These are phyloP conservation scores for Pseudotulostoma volvatum DNA, from an alignment of 495 filamentous ascomycete genomes.

Conservation along the genomic window DNA sequence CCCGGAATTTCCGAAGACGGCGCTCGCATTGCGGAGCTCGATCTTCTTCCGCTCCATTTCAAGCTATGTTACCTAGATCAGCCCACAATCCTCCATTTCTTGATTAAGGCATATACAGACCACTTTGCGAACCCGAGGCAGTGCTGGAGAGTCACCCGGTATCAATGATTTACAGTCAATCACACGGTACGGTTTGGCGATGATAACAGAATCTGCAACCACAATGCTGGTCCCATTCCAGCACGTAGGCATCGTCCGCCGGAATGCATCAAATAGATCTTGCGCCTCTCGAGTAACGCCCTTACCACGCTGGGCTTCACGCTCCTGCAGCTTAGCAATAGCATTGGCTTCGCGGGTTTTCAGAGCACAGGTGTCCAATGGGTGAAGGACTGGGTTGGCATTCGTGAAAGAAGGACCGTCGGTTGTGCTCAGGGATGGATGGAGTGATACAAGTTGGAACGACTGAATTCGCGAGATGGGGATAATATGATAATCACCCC, in stretches of 20 bases:
- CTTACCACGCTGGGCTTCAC: conserved; percentile 38
- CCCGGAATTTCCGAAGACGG: conserved; percentile 15
- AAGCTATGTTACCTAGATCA: conserved; percentile 14
- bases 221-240: conserved; percentile 49
- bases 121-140: conserved; percentile 47
- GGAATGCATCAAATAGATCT: conserved; percentile 51
- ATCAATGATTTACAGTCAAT: conserved; percentile 39
- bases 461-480: conserved; percentile 46
- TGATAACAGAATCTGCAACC: conserved; percentile 47
- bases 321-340: conserved; percentile 35
- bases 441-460: conserved; percentile 34
- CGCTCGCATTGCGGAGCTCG: conserved; percentile 28
- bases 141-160: conserved; percentile 31
- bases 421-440: conserved; percentile 17
- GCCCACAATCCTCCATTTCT: neutral
- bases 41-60: conserved; percentile 37
- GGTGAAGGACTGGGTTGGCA: conserved; percentile 23
- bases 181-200: conserved; percentile 41
- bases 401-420: conserved; percentile 27
- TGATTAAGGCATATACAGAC: conserved; percentile 23
- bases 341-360: conserved; percentile 37
- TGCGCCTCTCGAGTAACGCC: conserved; percentile 50
- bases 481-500: conserved; percentile 47
- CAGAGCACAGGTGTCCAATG: conserved; percentile 37
- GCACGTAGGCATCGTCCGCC: conserved; percentile 43